Evolutionary conservation across 2,329 filamentous ascomycete genomes (phyloP), one percentile per base, ranked within the genome.

Genomic region (Talaromyces sp.): DNA sequence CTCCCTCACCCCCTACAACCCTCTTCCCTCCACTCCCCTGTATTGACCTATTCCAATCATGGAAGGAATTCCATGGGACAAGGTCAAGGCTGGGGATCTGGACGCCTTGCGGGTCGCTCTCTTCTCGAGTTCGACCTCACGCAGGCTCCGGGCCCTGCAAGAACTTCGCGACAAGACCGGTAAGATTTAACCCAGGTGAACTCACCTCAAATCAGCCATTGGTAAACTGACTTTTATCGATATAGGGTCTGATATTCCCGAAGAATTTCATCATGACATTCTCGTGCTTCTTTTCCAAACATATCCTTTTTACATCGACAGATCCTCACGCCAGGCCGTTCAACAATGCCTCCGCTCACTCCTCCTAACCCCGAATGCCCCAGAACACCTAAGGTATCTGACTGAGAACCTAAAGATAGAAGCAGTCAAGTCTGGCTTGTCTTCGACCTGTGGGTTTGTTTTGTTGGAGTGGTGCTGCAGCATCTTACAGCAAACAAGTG

Each of bases 401-500:
- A 81, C 91, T 40, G 79, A 81, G 39, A 82, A 82, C 45, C 72
- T 97, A 54, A 84, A 86, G 56, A 76, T 80, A 29, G 93, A 99
- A 73, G 84, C 87, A 13, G 80, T 83, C 57, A 97, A 96, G 71
- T 77, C 82, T 16, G 86, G 85, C 57, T 86, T 97, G 64, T 90
- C 93, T 29, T 77, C 88, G 14, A 84, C 82, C 39, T 95, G 86
- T 72, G 89, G 91, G 4, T 96, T 97, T 69, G 90, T 96, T 44
- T 79, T 99, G 62, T 82, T 94, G 13, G 90, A 96, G 72, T 99
- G 93, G 93, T 91, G 86, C 71, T 89, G 88, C 53, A 72, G 93
- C 52, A 75, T 97, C 46, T 82, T 96, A 62, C 86, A 92, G 65
- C 81, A 87, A 52, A 79, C 91, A 22, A 83, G 83, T 29, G 80